These are phyloP conservation scores for Agapanthus africanus DNA, from an alignment of 106 monocot species.

Conservation along the genomic window DNA sequence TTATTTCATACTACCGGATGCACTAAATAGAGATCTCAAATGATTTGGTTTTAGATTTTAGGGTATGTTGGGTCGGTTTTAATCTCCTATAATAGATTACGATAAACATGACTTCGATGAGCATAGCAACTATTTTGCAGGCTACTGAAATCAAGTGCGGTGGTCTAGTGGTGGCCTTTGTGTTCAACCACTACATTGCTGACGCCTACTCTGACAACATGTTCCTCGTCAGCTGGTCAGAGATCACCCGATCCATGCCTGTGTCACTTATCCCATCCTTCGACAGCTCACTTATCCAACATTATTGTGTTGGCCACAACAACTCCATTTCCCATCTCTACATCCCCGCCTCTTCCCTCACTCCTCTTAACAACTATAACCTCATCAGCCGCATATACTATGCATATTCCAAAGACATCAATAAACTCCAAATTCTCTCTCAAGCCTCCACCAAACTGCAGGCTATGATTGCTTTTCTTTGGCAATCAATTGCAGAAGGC, in stretches of 20 bases:
- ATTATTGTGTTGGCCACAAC: conserved; percentile 8
- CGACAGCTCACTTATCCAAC: conserved; percentile 20
- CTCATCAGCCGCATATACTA: conserved; percentile 61
- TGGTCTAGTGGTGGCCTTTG: conserved; percentile 39
- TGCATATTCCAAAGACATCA: conserved; percentile 30
- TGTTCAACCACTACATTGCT: conserved; percentile 48
- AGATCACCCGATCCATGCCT: conserved; percentile 4
- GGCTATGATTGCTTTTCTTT: conserved; percentile 58
- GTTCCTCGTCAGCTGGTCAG: conserved; percentile 40
- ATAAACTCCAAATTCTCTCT: too few species aligned
- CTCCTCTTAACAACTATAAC: not conserved
- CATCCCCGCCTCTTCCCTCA: conserved; percentile 21
- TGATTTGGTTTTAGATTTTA: too few species aligned
- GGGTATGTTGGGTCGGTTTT: too few species aligned
- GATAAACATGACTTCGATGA: too few species aligned
- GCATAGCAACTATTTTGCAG: conserved; percentile 26
- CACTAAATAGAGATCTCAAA: too few species aligned
- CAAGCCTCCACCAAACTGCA: conserved; percentile 34
- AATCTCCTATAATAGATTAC: too few species aligned
- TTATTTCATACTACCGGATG: too few species aligned
- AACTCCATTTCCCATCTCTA: conserved; percentile 13
- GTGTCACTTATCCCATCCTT: conserved; percentile 23
- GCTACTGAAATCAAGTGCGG: conserved; percentile 59
- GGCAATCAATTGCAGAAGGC: conserved; percentile 19
- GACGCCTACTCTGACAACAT: conserved; percentile 50